A percentile compares a stretch with the other conserved stretches of the same genome.
Conservation (phyloP, 1,284 basidiomycete genomes). For the Salmacisia buchloeana region DNA sequence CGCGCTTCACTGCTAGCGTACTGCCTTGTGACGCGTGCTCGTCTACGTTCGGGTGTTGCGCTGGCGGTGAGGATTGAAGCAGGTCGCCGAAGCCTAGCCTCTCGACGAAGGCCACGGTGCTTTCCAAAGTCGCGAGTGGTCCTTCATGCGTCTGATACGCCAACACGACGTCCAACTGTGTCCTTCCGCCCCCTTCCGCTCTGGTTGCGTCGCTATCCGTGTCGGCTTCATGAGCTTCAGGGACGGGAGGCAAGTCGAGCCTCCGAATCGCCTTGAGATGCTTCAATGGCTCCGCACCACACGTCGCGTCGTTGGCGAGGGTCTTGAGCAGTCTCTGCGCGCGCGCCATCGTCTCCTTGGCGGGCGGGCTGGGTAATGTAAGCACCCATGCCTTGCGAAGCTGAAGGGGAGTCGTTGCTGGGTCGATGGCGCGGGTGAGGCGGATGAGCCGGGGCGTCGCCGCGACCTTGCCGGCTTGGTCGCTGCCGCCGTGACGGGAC, state of each 20-base stretch:
- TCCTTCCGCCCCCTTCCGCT: too few relatives aligned
- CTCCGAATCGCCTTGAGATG: constrained; percentile 1
- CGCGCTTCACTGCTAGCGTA: not conserved
- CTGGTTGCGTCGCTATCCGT: not conserved
- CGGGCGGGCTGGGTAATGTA: not conserved
- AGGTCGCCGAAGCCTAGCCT: too few relatives aligned
- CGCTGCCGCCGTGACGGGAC: too few relatives aligned
- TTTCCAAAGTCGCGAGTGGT: not conserved
- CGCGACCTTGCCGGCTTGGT: too few relatives aligned
- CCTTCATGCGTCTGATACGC: not conserved
- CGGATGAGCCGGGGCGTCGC: too few relatives aligned
- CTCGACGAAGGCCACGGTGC: not conserved
- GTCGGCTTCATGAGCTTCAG: not conserved
- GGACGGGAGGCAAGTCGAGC: not conserved
- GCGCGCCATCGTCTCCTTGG: not conserved
- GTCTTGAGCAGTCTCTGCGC: not conserved
- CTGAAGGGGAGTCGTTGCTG: not conserved
- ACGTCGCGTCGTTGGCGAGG: not conserved
- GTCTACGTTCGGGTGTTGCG: too few relatives aligned
- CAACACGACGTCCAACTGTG: not conserved
- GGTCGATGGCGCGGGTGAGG: constrained; percentile 1
- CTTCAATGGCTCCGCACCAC: not conserved
- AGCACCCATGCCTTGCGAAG: constrained; percentile 4
- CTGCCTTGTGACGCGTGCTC: not conserved
- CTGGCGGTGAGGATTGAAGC: too few relatives aligned